Conservation (phyloP, 2,329 filamentous ascomycete genomes). For the Claviceps sp. region DNA sequence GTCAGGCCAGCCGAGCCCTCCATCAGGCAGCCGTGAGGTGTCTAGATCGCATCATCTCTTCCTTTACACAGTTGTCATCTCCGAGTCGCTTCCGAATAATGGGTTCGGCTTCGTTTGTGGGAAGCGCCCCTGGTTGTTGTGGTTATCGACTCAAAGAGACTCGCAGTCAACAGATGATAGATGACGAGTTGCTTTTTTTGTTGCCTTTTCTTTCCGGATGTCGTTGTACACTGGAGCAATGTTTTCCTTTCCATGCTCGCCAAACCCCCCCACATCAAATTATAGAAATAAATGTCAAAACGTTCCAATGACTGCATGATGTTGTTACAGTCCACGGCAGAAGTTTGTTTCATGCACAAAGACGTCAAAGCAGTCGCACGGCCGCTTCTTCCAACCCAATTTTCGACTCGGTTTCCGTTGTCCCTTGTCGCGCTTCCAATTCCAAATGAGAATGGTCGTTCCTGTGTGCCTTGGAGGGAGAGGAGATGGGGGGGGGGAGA, state of each 20-base stretch:
- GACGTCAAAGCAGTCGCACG: background rate
- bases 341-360: background rate
- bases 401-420: background rate
- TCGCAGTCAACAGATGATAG: background rate
- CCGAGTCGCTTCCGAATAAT: background rate
- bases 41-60: background rate
- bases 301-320: conserved; percentile 2
- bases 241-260: background rate
- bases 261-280: background rate
- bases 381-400: background rate
- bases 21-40: background rate
- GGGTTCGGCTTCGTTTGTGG: background rate
- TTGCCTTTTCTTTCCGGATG: background rate
- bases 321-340: conserved; percentile 4
- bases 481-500: no score
- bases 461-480: background rate
- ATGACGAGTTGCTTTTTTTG: background rate
- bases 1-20: conserved; percentile 3
- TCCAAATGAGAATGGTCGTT: background rate
- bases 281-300: background rate
- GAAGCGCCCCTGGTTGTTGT: background rate
- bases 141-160: background rate
- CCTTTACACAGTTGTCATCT: background rate
- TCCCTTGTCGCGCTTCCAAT: background rate
- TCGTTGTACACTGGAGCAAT: background rate